phyloP scores from a whole-genome alignment of 257 asterid genomes.

The Plantago ovata region DNA sequence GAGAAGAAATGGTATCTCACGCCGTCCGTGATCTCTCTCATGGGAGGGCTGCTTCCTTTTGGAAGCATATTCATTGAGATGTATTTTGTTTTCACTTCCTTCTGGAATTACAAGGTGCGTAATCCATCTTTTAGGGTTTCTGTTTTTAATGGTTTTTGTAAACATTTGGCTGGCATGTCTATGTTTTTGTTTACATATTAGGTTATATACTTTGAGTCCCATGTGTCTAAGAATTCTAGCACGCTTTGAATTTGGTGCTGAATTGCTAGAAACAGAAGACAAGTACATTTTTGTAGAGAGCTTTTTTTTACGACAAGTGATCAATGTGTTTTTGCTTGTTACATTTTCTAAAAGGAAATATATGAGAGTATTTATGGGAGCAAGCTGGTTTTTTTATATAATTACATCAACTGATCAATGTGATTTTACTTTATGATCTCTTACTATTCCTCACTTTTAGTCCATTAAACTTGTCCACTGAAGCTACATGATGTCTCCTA shows the following conservation, averaged over 20 bases:
- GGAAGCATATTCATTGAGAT: conserved; percentile 87
- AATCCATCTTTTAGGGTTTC: conserved; percentile 7
- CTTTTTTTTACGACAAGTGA: neutral
- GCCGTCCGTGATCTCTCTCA: conserved; percentile 64
- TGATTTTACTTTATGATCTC: neutral
- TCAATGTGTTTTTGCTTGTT: neutral
- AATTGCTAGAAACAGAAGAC: conserved; percentile 5
- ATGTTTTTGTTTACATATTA: neutral
- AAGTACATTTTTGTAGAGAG: neutral
- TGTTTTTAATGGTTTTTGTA: neutral
- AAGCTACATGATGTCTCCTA: neutral
- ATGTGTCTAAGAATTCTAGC: conserved; percentile 4
- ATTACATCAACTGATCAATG: too few relatives aligned
- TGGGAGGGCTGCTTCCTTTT: conserved; percentile 88
- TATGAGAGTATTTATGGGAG: neutral
- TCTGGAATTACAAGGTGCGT: conserved; percentile 85
- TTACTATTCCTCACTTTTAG: neutral
- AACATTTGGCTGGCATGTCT: neutral
- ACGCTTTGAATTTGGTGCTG: conserved; percentile 4
- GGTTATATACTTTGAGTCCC: neutral
- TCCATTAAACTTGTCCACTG: neutral
- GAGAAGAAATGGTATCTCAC: conserved; percentile 84
- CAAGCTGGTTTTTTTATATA: neutral
- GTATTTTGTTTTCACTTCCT: conserved; percentile 89
- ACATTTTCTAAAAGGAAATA: neutral